Conservation (phyloP, 352 stramenopile genomes). For the Phytophthora colocasiae region DNA sequence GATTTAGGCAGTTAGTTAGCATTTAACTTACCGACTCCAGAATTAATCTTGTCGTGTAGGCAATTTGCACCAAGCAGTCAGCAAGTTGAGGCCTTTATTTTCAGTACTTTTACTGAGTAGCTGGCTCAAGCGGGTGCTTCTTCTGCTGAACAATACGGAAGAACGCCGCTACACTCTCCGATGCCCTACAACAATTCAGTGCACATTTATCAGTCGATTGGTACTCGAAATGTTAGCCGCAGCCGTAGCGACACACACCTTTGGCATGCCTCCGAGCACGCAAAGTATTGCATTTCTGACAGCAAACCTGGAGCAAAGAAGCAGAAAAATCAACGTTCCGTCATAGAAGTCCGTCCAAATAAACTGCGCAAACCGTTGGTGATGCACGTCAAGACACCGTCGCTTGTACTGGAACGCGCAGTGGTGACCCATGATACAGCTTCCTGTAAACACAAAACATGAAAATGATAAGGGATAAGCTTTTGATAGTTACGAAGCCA, state of each 20-base stretch:
- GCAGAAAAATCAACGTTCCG: neutral
- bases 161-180: slow-evolving; percentile 78
- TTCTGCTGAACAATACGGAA: slow-evolving; percentile 83
- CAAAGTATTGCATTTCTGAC: slow-evolving; percentile 86
- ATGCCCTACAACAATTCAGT: slow-evolving; percentile 44
- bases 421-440: slow-evolving; percentile 69
- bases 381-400: slow-evolving; percentile 80
- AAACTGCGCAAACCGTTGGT: slow-evolving; percentile 57
- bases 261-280: slow-evolving; percentile 80
- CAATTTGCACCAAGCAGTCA: neutral
- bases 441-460: slow-evolving; percentile 34
- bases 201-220: slow-evolving; percentile 2
- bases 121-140: slow-evolving; percentile 52
- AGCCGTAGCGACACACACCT: slow-evolving; percentile 40
- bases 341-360: neutral
- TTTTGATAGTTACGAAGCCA: no score
- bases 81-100: slow-evolving; percentile 14
- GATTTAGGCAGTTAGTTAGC: neutral
- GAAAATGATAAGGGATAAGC: no score
- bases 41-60: no score
- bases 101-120: slow-evolving; percentile 36
- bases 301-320: slow-evolving; percentile 53
- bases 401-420: slow-evolving; percentile 66
- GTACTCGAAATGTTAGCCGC: neutral
- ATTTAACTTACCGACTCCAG: no score